Percentiles rank a stretch among this genome's conserved stretches.
Evolutionary conservation across 2,329 filamentous ascomycete genomes (phyloP).

Genomic region (Daldinia sp.): DNA sequence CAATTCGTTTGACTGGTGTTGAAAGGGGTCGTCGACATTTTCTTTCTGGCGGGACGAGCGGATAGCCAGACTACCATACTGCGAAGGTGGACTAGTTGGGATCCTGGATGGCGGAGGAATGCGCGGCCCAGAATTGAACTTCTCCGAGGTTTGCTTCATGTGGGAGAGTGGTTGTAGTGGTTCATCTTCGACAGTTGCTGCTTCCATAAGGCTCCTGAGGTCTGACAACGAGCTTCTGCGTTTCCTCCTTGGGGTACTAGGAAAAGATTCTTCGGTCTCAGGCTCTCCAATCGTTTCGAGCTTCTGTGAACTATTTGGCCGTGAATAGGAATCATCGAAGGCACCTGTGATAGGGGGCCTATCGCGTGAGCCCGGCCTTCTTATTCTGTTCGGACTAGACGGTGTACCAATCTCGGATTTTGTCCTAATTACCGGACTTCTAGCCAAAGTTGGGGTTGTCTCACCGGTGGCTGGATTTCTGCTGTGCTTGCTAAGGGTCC

Average conservation of each 20-base stretch:
- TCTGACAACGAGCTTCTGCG: slow-evolving; percentile 92
- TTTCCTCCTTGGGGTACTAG: slow-evolving; percentile 72
- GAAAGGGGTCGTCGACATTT: slow-evolving; percentile 47
- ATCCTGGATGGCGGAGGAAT: slow-evolving; percentile 58
- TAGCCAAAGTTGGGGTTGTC: slow-evolving; percentile 68
- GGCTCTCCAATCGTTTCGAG: slow-evolving; percentile 69
- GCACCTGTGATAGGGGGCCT: slow-evolving; percentile 68
- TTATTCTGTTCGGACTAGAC: slow-evolving; percentile 57
- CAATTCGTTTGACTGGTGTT: slow-evolving; percentile 32
- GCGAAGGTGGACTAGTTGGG: slow-evolving; percentile 58
- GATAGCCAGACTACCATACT: slow-evolving; percentile 41
- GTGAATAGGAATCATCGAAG: slow-evolving; percentile 63
- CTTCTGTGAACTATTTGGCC: slow-evolving; percentile 66
- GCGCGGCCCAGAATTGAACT: slow-evolving; percentile 63
- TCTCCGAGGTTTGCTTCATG: slow-evolving; percentile 63
- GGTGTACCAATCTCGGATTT: slow-evolving; percentile 75
- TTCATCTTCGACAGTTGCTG: slow-evolving; percentile 60
- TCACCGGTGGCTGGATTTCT: slow-evolving; percentile 68
- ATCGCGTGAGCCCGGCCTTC: slow-evolving; percentile 65
- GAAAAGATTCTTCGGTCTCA: slow-evolving; percentile 51
- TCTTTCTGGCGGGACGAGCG: slow-evolving; percentile 59
- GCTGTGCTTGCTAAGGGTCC: slow-evolving; percentile 85
- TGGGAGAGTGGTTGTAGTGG: slow-evolving; percentile 59
- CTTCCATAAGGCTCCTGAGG: slow-evolving; percentile 73
- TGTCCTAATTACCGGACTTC: slow-evolving; percentile 71